A percentile compares a stretch with the other conserved stretches of the same genome.
Conservation (phyloP, 2,329 filamentous ascomycete species). For the Alternaria atra region DNA sequence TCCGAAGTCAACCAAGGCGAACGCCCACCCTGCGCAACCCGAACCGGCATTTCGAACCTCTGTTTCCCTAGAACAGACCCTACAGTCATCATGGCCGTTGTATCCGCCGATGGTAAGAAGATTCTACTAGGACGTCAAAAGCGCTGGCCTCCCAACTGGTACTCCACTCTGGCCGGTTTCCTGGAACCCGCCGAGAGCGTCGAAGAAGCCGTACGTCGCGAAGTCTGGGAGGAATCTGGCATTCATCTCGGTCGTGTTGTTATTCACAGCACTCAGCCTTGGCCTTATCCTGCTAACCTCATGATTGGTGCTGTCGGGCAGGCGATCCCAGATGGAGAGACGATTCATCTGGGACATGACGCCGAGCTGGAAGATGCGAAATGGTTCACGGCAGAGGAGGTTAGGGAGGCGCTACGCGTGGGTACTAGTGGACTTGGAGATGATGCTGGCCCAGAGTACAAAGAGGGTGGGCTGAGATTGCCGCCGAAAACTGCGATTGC, state of each 20-base stretch:
- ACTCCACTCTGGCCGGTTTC: slow-evolving; percentile 77
- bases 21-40: slow-evolving; percentile 78
- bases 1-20: slow-evolving; percentile 56
- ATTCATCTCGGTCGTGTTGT: slow-evolving; percentile 60
- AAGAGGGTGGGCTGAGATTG: slow-evolving; percentile 78
- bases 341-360: slow-evolving; percentile 83
- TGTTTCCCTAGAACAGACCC: slow-evolving; percentile 92
- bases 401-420: slow-evolving; percentile 74
- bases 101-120: slow-evolving; percentile 79
- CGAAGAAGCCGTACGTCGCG: slow-evolving; percentile 61
- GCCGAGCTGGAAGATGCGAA: slow-evolving; percentile 88
- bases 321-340: slow-evolving; percentile 80
- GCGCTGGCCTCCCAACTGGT: slow-evolving; percentile 85
- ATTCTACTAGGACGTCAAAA: slow-evolving; percentile 86
- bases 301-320: slow-evolving; percentile 80
- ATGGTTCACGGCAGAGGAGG: slow-evolving; percentile 86
- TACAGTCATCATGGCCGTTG: slow-evolving; percentile 92
- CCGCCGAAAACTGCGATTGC: slow-evolving; percentile 92
- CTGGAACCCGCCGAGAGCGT: slow-evolving; percentile 61
- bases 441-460: slow-evolving; percentile 70
- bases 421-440: slow-evolving; percentile 75
- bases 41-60: slow-evolving; percentile 87
- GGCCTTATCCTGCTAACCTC: slow-evolving; percentile 63
- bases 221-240: slow-evolving; percentile 62
- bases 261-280: slow-evolving; percentile 62